These are phyloP conservation scores for Ceratocystiopsis minuta DNA, from an alignment of 2,329 filamentous ascomycete genomes.

Conservation along the genomic window DNA sequence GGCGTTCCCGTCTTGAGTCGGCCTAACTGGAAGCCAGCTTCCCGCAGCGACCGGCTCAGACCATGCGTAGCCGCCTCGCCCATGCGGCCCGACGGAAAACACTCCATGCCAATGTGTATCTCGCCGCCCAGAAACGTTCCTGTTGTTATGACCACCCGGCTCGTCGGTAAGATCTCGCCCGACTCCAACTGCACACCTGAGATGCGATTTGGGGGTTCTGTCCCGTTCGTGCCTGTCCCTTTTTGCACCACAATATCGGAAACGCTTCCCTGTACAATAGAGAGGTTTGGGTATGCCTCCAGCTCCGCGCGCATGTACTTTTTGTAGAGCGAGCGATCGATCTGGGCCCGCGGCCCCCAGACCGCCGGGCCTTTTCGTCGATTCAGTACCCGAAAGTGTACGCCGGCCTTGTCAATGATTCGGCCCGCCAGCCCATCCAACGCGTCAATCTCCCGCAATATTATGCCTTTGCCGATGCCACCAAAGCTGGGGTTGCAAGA, in stretches of 20 bases:
- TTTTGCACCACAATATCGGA: constrained; percentile 67
- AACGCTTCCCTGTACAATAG: constrained; percentile 69
- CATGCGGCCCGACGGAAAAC: constrained; percentile 75
- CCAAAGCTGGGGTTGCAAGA: constrained; percentile 96
- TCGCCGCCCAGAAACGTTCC: constrained; percentile 91
- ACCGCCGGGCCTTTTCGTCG: constrained; percentile 82
- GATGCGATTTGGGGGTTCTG: constrained; percentile 38
- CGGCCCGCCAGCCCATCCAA: constrained; percentile 77
- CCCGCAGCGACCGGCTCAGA: constrained; percentile 71
- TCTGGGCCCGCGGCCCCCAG: constrained; percentile 92
- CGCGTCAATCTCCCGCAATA: constrained; percentile 87
- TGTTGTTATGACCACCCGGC: constrained; percentile 80
- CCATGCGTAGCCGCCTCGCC: constrained; percentile 88
- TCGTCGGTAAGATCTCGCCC: constrained; percentile 65
- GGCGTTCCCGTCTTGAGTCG: constrained; percentile 92
- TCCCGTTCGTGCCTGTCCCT: constrained; percentile 21
- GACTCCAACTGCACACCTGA: constrained; percentile 74
- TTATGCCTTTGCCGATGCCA: constrained; percentile 95
- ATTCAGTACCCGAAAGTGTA: constrained; percentile 89
- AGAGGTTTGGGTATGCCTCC: constrained; percentile 56
- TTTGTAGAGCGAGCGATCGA: constrained; percentile 79
- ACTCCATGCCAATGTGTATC: constrained; percentile 82
- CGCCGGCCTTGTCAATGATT: constrained; percentile 80
- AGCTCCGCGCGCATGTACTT: constrained; percentile 83
- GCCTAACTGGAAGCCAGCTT: constrained; percentile 78